Base-by-base conservation (phyloP, 768 basidiomycete species). In the Termitomyces sp. region DNA sequence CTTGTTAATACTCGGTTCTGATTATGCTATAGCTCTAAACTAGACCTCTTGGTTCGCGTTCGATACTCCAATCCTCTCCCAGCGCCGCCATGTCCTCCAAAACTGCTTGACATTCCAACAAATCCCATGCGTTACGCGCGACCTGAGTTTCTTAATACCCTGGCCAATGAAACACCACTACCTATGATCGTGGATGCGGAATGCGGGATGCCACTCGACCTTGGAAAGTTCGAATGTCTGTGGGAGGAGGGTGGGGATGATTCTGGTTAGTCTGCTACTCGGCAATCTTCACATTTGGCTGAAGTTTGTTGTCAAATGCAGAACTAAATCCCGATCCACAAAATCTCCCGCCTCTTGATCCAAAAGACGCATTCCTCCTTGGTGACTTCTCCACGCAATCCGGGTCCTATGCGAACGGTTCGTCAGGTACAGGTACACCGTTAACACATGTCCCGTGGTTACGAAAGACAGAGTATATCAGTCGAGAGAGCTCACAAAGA, bases 131-230 rank as follows among this genome's bases (percentile, higher is more conserved):
- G 96, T 41, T 94, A 97, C 68, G 88, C 92, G 15, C 82, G 83
- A 18, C 89, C 92, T 6, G 90, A 90, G 62, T 95, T 94, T 61
- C 80, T 95, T 33, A 83, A 90, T 57, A 80, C 85, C 6, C 73
- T 97, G 35, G 88, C 90, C 0, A 84, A 85, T 50, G 91, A 92
- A 45, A 83, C 85, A 11, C 88, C 90, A 0, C 68, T 97, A 18
- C 96, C 97, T 0, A 94, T 98, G 92, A 88, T 98, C 60, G 88
- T 98, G 1, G 97, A 99, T 62, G 92, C 91, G 0, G 97, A 99
- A 68, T 88, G 88, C 60, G 97, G 97, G 0, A 95, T 99, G 94
- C 94, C 95, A 0, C 71, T 99, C 23, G 92, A 98, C 67, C 73
- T 96, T 44, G 88, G 89, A 16, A 82, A 79, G 52, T 94, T 86